Evolutionary conservation across 164 flowering plant genomes (phyloP).

Genomic region (Aristolochia californica): DNA sequence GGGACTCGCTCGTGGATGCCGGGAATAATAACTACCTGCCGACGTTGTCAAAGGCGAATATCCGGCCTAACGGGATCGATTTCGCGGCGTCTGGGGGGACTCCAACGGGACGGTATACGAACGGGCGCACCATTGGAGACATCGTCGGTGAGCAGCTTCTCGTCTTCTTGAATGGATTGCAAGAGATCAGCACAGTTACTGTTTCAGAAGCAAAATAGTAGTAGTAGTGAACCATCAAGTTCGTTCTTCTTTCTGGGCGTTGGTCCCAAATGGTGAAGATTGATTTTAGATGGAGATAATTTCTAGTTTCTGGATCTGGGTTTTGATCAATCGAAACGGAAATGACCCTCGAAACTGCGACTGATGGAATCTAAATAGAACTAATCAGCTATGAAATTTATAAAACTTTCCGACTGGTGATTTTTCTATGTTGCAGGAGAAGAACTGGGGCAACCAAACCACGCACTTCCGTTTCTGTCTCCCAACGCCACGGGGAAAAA

Average conservation of each 20-base stretch:
- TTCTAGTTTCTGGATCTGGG: neutral
- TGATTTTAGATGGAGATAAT: too few species aligned
- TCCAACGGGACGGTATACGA: constrained; percentile 87
- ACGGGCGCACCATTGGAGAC: constrained; percentile 91
- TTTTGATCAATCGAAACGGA: neutral
- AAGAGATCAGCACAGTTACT: too few species aligned
- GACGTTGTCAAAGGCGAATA: constrained; percentile 71
- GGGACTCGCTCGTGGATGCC: constrained; percentile 92
- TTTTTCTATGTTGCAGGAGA: constrained; percentile 69
- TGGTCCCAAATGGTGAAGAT: too few species aligned
- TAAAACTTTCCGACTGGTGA: too few species aligned
- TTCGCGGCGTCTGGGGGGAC: constrained; percentile 60
- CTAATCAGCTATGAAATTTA: too few species aligned
- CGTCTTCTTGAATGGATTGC: too few species aligned
- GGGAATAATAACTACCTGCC: constrained; percentile 78
- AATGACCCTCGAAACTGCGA: too few species aligned
- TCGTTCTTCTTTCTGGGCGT: too few species aligned
- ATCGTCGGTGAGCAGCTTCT: constrained; percentile 49
- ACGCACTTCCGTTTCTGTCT: constrained; percentile 61
- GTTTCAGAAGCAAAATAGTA: too few species aligned
- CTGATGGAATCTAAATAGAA: too few species aligned
- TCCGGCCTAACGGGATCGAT: constrained; percentile 78
- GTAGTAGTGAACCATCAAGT: too few species aligned
- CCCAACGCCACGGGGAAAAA: constrained; percentile 74
- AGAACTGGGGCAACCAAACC: constrained; percentile 56